Conservation (phyloP, 164 flowering plant genomes). For the Chimonanthus salicifolius region DNA sequence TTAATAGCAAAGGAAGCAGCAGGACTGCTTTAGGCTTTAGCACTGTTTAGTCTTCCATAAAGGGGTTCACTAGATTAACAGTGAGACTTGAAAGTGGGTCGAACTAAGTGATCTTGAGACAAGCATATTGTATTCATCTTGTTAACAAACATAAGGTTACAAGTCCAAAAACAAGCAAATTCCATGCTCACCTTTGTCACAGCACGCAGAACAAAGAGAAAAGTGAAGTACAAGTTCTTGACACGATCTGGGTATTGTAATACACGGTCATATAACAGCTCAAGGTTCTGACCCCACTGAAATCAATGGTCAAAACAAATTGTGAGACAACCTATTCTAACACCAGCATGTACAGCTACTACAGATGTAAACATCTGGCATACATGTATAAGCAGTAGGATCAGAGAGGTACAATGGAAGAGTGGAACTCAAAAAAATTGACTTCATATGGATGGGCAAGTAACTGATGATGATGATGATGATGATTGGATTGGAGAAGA, state of each 20-base stretch:
- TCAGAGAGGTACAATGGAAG: too few relatives aligned
- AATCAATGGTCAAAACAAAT: slow-evolving; percentile 7
- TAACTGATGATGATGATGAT: too few relatives aligned
- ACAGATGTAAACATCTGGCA: neutral
- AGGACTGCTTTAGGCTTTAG: neutral
- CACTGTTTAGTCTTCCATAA: neutral
- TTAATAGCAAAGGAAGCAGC: too few relatives aligned
- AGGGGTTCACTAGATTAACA: neutral
- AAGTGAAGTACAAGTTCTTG: slow-evolving; percentile 86
- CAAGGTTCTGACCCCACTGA: slow-evolving; percentile 90
- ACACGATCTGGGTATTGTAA: slow-evolving; percentile 84
- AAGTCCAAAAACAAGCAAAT: neutral
- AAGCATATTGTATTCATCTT: too few relatives aligned
- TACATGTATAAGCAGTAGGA: too few relatives aligned
- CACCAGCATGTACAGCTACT: neutral
- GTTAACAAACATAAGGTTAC: neutral
- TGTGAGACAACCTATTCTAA: neutral
- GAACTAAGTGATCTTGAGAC: neutral
- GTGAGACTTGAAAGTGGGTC: neutral
- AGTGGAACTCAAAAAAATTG: too few relatives aligned
- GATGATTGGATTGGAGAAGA: neutral
- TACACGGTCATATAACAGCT: slow-evolving; percentile 77
- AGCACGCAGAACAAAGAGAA: slow-evolving; percentile 92
- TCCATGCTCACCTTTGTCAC: slow-evolving; percentile 62
- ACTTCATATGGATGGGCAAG: too few relatives aligned